Percentiles rank a stretch among this genome's conserved stretches.
Evolutionary conservation across 345 rosid species (phyloP).

Genomic region (Moricandia moricandioides): DNA sequence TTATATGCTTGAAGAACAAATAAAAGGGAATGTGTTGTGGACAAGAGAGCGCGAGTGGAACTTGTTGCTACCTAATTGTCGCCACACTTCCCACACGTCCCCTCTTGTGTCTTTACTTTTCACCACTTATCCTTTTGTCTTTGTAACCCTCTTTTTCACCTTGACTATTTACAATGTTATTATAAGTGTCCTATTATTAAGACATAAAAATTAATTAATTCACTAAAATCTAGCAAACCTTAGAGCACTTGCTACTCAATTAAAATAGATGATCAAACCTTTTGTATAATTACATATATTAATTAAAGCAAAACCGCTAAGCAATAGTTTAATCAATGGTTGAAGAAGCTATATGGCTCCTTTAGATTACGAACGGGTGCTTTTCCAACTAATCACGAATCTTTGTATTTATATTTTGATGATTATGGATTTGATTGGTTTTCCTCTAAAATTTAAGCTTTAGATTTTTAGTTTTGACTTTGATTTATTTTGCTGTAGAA

Average conservation of each 20-base stretch:
- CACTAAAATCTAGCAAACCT: slow-evolving; percentile 20
- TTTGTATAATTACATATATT: neutral
- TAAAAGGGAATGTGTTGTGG: slow-evolving; percentile 42
- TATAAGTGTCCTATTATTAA: neutral
- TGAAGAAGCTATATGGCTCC: slow-evolving; percentile 29
- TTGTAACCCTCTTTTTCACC: neutral
- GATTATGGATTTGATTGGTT: no score
- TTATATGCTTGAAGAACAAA: slow-evolving; percentile 4
- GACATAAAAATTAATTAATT: neutral
- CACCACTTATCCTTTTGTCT: neutral
- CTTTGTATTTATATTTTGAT: no score
- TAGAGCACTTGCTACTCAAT: slow-evolving; percentile 14
- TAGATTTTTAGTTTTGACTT: no score
- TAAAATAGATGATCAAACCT: neutral
- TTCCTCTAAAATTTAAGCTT: no score
- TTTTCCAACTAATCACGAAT: no score
- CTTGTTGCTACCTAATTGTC: slow-evolving; percentile 38
- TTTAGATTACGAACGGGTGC: slow-evolving; percentile 19
- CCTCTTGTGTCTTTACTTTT: slow-evolving; percentile 30
- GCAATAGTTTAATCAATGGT: neutral
- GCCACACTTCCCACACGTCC: slow-evolving; percentile 57
- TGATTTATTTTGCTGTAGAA: no score
- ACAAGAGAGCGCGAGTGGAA: slow-evolving; percentile 46
- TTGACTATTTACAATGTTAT: slow-evolving; percentile 4
- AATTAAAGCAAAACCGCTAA: neutral